Evolutionary conservation across 148 eudicot genomes (phyloP), one percentile per base, ranked within the genome.

Genomic region (Vaccinium darrowii): DNA sequence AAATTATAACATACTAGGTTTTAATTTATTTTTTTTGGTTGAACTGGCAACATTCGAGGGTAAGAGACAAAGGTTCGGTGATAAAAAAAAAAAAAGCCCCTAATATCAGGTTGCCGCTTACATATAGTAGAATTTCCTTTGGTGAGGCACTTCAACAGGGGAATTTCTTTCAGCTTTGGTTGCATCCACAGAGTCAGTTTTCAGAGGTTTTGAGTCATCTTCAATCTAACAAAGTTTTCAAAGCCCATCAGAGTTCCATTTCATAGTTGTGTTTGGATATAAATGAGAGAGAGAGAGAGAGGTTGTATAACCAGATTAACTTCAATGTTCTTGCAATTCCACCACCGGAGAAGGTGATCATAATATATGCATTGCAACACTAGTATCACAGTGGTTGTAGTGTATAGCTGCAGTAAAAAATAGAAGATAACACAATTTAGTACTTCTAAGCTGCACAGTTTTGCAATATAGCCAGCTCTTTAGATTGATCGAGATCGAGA

Each of bases 351-450:
- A 33, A 92, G 51, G 85, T 91, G 88, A 60, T 89, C 93, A 77
- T 93, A 93, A 87, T 93, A 93, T 83, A 93, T n/a, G 88, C 93
- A 88, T 80, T 93, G 94, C 88, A 93, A 78, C 58, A 87, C 92
- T 85, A 93, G 82, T 84, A 92, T 85, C 79, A 93, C 79, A 23
- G 96, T 93, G 54, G 91, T 91, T 21, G 76, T 65, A 11, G 94
- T 91, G 88, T 93, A 93, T 12, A 93, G 89, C 96, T 93, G 91
- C 76, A 81, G 19, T 9, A 10, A 79, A 78, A 33, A 6, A 79
- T 79, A 43, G 4, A 16, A 79, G 25, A 8, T 16, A 56, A 18
- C 8, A 16, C 18, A 56, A 57, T 27, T 5, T 43, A 18, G 21
- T 63, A 63, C 8, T 7, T 21, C 18, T 60, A 60, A 19, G 39